Evolutionary conservation across 208 protist genomes (phyloP), one percentile per base, ranked within the genome.

Genomic region (Acanthamoeba triangularis): DNA sequence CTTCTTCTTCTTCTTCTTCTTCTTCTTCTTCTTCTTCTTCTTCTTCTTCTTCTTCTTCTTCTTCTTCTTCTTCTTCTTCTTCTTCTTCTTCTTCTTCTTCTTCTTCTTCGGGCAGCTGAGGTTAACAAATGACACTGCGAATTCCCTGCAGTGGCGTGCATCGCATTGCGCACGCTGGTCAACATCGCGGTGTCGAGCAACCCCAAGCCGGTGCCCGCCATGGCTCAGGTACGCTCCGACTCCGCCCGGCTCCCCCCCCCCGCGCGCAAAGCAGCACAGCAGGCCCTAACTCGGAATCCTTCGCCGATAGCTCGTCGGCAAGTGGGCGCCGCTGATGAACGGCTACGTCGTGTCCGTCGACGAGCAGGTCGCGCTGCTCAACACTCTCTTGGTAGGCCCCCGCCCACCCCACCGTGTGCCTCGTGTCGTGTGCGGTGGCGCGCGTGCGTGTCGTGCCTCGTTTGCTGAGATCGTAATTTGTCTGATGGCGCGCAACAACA

Each of bases 281-380:
- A 28, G 16, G 56, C 56, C 56, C 56, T 63, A 0, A 63, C 56
- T 11, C 56, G 8, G 56, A 28, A 82, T 82, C 72, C 23, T 30
- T 80, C 35, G 5, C 4, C 18, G 67, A 41, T 33, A 84, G 76
- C 37, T 91, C 33, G 35, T 91, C 13, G 20, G 84, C 35, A 91
- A 91, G 84, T 91, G 84, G 84, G 84, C 33, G 18, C 33, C 33
- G 33, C 44, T 91, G 35, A 91, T 91, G 84, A 65, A 91, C 35
- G 84, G 84, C 84, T 91, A 91, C 54, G 33, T 91, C 20, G 54
- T 54, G 18, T 91, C 84, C 44, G 30, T 41, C 33, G 84, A 91
- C 30, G 84, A 91, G 41, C 33, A 91, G 44, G 41, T 91, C 23
- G 44, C 28, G 10, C 47, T 91, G 33, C n/a, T 91, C 54, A 65